These are phyloP conservation scores for Anthostomella pinea DNA, from an alignment of 2,329 filamentous ascomycete species.

Conservation along the genomic window DNA sequence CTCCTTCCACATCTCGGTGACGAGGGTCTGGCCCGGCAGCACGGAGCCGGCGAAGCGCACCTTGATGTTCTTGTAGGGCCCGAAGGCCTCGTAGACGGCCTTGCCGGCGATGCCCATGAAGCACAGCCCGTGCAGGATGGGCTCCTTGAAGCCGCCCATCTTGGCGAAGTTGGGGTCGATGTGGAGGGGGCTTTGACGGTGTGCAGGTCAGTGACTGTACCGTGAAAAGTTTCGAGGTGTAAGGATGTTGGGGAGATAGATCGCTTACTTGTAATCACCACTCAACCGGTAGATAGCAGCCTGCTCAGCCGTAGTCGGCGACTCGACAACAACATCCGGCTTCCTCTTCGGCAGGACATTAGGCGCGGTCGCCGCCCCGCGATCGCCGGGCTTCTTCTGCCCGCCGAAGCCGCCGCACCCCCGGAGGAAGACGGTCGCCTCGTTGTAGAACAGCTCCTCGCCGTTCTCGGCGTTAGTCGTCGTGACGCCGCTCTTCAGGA, in stretches of 20 bases:
- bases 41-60: slow-evolving; percentile 86
- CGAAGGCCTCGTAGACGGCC: slow-evolving; percentile 82
- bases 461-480: slow-evolving; percentile 83
- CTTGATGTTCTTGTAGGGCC: slow-evolving; percentile 86
- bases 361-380: slow-evolving; percentile 74
- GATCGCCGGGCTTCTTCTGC: slow-evolving; percentile 69
- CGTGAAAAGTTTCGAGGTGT: no score
- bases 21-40: slow-evolving; percentile 81
- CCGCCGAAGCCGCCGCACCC: slow-evolving; percentile 90
- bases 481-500: slow-evolving; percentile 75
- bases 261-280: slow-evolving; percentile 77
- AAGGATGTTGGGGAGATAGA: slow-evolving; percentile 1
- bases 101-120: slow-evolving; percentile 90
- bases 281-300: slow-evolving; percentile 90
- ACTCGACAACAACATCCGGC: slow-evolving; percentile 80
- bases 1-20: slow-evolving; percentile 95
- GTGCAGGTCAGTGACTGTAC: no score
- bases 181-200: slow-evolving; percentile 86
- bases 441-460: slow-evolving; percentile 95
- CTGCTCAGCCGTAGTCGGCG: slow-evolving; percentile 84
- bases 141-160: slow-evolving; percentile 89
- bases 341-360: slow-evolving; percentile 75
- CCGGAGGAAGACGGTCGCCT: slow-evolving; percentile 87
- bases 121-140: slow-evolving; percentile 96
- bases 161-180: slow-evolving; percentile 93